Evolutionary conservation across 2,329 filamentous ascomycete genomes (phyloP).

Genomic region (Stemphylium lycopersici): DNA sequence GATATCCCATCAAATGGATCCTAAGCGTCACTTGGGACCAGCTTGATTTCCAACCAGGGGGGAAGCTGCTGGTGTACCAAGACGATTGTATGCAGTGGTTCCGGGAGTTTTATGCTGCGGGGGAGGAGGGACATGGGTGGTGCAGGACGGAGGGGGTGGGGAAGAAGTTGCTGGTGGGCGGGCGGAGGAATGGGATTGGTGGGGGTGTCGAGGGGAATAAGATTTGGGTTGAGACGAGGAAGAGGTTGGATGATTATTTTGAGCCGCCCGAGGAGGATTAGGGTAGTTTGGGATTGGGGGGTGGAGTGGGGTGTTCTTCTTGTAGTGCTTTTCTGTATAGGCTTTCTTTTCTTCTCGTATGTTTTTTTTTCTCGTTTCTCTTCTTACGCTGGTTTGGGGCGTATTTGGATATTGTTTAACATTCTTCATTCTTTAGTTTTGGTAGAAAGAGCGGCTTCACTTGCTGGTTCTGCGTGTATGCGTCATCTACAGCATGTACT

Average conservation of each 20-base stretch:
- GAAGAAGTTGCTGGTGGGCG: neutral
- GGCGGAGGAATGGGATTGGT: neutral
- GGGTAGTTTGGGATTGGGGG: no score
- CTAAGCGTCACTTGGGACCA: neutral
- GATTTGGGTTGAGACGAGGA: slow-evolving; percentile 4
- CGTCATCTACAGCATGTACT: no score
- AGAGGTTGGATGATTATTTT: neutral
- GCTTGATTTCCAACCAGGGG: neutral
- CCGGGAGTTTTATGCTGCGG: neutral
- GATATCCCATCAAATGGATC: neutral
- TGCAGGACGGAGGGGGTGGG: neutral
- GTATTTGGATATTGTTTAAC: no score
- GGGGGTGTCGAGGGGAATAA: neutral
- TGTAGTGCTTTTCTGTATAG: neutral
- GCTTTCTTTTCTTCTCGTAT: neutral
- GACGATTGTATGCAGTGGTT: neutral
- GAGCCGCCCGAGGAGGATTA: neutral
- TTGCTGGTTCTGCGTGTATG: no score
- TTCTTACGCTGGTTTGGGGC: no score
- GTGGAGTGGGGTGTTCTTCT: no score
- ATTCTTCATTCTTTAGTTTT: no score
- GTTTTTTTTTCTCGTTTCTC: neutral
- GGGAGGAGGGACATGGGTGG: neutral
- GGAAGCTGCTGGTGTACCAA: neutral
- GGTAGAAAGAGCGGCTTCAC: no score